Evolutionary conservation across 2,329 filamentous ascomycete genomes (phyloP), one percentile per base, ranked within the genome.

Genomic region (Ascocoryne sarcoides): DNA sequence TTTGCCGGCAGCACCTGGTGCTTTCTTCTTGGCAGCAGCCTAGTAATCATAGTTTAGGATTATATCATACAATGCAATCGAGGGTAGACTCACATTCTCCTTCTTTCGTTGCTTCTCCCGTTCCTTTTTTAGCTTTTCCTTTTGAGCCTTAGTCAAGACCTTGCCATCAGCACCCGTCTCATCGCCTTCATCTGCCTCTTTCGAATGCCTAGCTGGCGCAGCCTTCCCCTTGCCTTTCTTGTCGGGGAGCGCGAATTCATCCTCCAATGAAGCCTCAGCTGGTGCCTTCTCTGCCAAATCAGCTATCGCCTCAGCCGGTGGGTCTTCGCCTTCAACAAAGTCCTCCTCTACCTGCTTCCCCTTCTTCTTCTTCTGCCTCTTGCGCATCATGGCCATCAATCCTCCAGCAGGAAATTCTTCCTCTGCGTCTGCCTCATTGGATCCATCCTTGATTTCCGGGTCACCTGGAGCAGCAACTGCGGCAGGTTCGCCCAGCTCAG

Each of bases 41-140:
- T 84, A 52, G 44, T 44, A 10, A 34, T 26, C 12, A 26, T 4
- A 29, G 15, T 14, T 35, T 15, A 40, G 32, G 20, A 40, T 5
- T 4, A 29, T 10, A 14, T 33, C 7, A n/a, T 8, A 18, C 2
- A 7, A 3, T 10, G 18, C 12, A 36, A 10, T 15, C 9, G 7
- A 12, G 28, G 8, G 8, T 32, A 37, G 29, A 60, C 69, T 43
- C 62, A 92, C 87, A 76, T 96, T 84, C 65, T 98, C 92, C 78
- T 89, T 98, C 70, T 98, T 98, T 52, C 89, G 76, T 68, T 92
- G 85, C 78, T 98, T 98, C 70, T 98, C 92, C 46, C 87, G 80
- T 69, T 98, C 92, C 69, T 95, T 98, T 75, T 90, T 96, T 58
- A 90, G 73, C 66, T 87, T 94, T 64, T 98, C 92, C 70, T 98